Evolutionary conservation across 345 rosid species (phyloP).

Genomic region (Durio zibethinus): DNA sequence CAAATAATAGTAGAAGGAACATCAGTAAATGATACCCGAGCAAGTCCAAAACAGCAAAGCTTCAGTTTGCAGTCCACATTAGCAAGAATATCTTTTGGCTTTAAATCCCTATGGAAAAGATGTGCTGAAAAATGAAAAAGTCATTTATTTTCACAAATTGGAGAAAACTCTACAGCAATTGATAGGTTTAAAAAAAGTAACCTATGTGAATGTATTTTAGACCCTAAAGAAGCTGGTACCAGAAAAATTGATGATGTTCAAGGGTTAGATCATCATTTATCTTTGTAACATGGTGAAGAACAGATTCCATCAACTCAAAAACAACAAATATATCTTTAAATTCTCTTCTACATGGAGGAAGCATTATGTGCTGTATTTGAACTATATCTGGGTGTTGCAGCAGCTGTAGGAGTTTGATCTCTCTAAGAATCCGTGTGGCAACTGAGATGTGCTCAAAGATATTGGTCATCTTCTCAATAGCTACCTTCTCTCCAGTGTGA

Average conservation of each 20-base stretch:
- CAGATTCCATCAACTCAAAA: constrained; percentile 98
- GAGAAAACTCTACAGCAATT: constrained; percentile 7
- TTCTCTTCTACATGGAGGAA: constrained; percentile 90
- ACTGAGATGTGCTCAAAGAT: constrained; percentile 93
- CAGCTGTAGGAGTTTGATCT: constrained; percentile 92
- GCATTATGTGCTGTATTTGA: constrained; percentile 91
- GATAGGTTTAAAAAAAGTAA: constrained; percentile 30
- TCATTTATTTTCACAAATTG: background rate
- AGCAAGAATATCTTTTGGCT: constrained; percentile 95
- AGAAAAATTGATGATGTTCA: constrained; percentile 92
- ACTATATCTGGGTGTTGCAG: constrained; percentile 86
- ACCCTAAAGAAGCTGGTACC: constrained; percentile 97
- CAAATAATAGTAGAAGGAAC: constrained; percentile 96
- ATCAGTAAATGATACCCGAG: constrained; percentile 89
- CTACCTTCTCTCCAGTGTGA: constrained; percentile 90
- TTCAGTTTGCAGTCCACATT: constrained; percentile 97
- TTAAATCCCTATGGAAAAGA: constrained; percentile 93
- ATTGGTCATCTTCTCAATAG: constrained; percentile 90
- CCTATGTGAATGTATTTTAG: constrained; percentile 93
- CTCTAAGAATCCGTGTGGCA: constrained; percentile 85
- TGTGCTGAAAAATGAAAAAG: constrained; percentile 50
- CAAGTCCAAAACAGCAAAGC: constrained; percentile 97
- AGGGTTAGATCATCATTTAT: constrained; percentile 86
- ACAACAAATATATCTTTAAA: constrained; percentile 92
- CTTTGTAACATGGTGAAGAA: constrained; percentile 88